Evolutionary conservation across 148 eudicot species (phyloP).

Genomic region (Heliosperma pusillum): DNA sequence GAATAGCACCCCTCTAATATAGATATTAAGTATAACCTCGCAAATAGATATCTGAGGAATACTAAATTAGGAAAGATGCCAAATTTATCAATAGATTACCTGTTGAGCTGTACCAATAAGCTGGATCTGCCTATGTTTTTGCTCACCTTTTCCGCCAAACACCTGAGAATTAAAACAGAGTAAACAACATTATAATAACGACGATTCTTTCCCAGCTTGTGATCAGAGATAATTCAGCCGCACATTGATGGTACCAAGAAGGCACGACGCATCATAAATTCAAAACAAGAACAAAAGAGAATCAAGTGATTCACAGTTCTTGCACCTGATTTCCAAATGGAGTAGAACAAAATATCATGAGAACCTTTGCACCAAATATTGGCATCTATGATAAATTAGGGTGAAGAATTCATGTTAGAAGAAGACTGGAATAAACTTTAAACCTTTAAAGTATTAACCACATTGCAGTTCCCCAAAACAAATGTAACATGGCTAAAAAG

Average conservation of each 20-base stretch:
- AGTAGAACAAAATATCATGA: neutral
- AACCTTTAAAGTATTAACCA: too few relatives aligned
- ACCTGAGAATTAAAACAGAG: slow-evolving; percentile 44
- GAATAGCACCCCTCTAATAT: neutral
- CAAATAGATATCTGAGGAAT: neutral
- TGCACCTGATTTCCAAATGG: neutral
- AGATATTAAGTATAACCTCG: neutral
- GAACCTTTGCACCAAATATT: too few relatives aligned
- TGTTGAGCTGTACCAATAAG: slow-evolving; percentile 77
- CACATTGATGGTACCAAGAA: neutral
- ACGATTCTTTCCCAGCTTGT: neutral
- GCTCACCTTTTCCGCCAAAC: slow-evolving; percentile 84
- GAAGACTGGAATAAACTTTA: too few relatives aligned
- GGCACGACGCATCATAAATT: neutral
- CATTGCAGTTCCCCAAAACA: too few relatives aligned
- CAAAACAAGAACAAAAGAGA: neutral
- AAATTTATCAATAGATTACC: slow-evolving; percentile 31
- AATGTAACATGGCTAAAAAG: neutral
- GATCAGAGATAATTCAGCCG: neutral
- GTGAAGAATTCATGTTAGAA: too few relatives aligned
- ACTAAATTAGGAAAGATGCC: neutral
- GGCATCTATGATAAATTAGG: too few relatives aligned
- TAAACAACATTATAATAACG: neutral
- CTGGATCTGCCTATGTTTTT: slow-evolving; percentile 80
- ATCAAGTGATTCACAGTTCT: neutral